phyloP scores from a whole-genome alignment of 441 rosid genomes.

The Corymbia citriodora region DNA sequence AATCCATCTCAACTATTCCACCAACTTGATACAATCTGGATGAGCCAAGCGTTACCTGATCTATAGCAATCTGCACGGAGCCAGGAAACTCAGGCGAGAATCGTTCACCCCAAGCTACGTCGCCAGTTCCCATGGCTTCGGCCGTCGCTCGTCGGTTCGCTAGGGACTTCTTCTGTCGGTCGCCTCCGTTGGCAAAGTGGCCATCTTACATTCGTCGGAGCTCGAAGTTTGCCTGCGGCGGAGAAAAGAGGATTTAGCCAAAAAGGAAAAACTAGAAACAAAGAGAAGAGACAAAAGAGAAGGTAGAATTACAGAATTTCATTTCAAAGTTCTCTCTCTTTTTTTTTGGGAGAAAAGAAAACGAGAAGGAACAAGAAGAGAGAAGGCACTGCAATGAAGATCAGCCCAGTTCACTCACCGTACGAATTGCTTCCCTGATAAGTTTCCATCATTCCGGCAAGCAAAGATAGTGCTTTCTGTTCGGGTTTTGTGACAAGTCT shows the following conservation, averaged over 20 bases:
- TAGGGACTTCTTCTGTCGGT: neutral
- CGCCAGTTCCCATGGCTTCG: neutral
- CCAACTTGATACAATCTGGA: neutral
- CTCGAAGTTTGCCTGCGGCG: neutral
- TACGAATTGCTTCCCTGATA: no score
- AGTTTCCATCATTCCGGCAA: no score
- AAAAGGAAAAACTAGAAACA: no score
- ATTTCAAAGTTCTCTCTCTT: no score
- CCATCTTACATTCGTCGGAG: neutral
- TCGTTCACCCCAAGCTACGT: neutral
- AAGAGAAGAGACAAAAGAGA: no score
- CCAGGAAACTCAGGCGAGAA: neutral
- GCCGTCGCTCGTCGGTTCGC: neutral
- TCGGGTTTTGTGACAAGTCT: no score
- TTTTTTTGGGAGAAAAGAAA: no score
- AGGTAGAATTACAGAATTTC: no score
- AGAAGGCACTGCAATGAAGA: no score
- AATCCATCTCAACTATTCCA: neutral
- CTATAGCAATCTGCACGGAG: neutral
- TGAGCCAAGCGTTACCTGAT: neutral
- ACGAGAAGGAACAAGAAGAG: no score
- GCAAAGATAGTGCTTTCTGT: no score
- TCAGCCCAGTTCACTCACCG: no score
- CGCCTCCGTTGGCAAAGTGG: neutral
- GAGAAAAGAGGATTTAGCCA: neutral